A percentile compares a stretch with the other conserved stretches of the same genome.
Evolutionary conservation across 306 rosid species (phyloP).

Genomic region (Delonix regia): DNA sequence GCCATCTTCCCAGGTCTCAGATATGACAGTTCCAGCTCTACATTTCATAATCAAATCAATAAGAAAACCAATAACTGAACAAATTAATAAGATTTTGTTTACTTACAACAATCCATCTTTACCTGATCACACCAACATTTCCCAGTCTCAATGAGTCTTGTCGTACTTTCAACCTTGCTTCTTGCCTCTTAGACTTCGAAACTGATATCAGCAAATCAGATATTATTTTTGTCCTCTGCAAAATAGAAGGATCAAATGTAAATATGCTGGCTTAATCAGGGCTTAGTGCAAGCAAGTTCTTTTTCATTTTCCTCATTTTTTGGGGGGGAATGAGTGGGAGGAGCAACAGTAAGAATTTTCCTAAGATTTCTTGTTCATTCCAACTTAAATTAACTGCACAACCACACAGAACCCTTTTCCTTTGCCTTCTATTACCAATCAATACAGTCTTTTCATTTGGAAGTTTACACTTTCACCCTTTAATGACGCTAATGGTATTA

Average conservation of each 20-base stretch:
- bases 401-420: not conserved
- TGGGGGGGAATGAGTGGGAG: not conserved
- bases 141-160: slow-evolving; percentile 98
- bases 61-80: slow-evolving; percentile 15
- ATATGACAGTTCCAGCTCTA: slow-evolving; percentile 98
- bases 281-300: not conserved
- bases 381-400: not conserved
- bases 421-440: not conserved
- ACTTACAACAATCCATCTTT: slow-evolving; percentile 23
- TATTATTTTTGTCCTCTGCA: slow-evolving; percentile 91
- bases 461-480: not conserved
- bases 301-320: not conserved
- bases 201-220: slow-evolving; percentile 96
- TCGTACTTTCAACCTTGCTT: slow-evolving; percentile 94
- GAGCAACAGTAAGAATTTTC: not conserved
- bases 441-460: not conserved
- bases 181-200: slow-evolving; percentile 97
- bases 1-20: slow-evolving; percentile 99
- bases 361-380: slow-evolving; percentile 28
- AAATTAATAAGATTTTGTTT: not conserved
- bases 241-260: slow-evolving; percentile 32
- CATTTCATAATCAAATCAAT: slow-evolving; percentile 40
- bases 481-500: not conserved
- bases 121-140: slow-evolving; percentile 97
- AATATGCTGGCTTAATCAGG: slow-evolving; percentile 29